Base-by-base conservation (phyloP, 2,329 filamentous ascomycete species). In the Fusarium sp. region DNA sequence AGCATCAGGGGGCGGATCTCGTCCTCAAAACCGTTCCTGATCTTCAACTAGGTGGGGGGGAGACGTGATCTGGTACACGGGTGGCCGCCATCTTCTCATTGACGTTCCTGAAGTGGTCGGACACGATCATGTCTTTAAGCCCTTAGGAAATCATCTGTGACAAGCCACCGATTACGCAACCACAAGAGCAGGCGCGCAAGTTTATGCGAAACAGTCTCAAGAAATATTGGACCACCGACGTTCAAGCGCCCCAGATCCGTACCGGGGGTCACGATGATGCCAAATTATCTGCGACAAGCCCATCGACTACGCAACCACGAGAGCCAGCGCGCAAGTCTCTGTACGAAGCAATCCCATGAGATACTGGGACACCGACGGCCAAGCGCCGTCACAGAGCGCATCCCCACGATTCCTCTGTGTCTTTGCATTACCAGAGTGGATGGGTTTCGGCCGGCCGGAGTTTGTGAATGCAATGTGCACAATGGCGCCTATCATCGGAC, bases 351-450 rank as follows among this genome's bases (percentile, higher is more conserved):
- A 91, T 91, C 24, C 88, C 92, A 17, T 89, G 90, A 75, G 90
- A 93, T 82, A 88, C 91, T 14, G 84, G 87, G 2, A 86, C 91
- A 15, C 91, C 96, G 0, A 90, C 91, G 17, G 94, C 97, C 82
- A 95, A 92, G 82, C 90, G 94, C 73, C 90, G 90, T 63, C 89
- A 93, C 63, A 90, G 90, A 31, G 82, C 82, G 70, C 79, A 81
- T 20, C 80, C 81, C 17, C 82, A 80, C 47, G 85, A 87, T 77
- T 91, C 93, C 4, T 91, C 94, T 76, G 98, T 98, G 94, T 98
- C 95, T 2, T 99, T 98, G 28, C 97, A 86, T 89, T 99, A 57
- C 95, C 94, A 9, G 94, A 97, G 74, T 96, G 2, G 1, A 24
- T 17, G 2, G 10, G 41, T 6, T 24, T 44, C 6, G 6, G 11